phyloP scores from a whole-genome alignment of 371 early-diverging fungal species.

The Umbelopsis sp. region DNA sequence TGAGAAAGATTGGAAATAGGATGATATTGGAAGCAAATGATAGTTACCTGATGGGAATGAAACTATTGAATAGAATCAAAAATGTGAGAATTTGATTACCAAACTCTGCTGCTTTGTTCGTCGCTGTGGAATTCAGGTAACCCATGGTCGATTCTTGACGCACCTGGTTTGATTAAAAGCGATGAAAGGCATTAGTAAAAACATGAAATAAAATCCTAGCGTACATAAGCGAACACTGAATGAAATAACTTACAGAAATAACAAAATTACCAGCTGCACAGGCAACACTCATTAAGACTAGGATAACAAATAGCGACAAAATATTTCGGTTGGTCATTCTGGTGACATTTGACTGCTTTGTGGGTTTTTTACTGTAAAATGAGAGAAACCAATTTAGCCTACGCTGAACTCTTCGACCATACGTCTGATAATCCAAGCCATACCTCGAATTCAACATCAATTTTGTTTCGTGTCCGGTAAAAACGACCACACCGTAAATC shows the following conservation, averaged over 20 bases:
- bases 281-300: slow-evolving; percentile 81
- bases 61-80: slow-evolving; percentile 87
- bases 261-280: slow-evolving; percentile 79
- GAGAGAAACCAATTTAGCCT: neutral
- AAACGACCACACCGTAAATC: slow-evolving; percentile 83
- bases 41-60: slow-evolving; percentile 83
- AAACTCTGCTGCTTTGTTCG: slow-evolving; percentile 50
- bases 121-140: slow-evolving; percentile 33
- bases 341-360: slow-evolving; percentile 67
- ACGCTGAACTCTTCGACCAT: neutral
- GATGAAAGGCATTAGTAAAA: no score
- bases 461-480: slow-evolving; percentile 91
- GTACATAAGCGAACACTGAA: no score
- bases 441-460: slow-evolving; percentile 84
- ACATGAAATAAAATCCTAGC: no score
- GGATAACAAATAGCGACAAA: slow-evolving; percentile 85
- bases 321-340: slow-evolving; percentile 92
- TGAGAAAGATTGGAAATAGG: neutral
- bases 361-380: slow-evolving; percentile 44
- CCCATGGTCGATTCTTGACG: slow-evolving; percentile 26
- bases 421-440: neutral
- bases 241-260: slow-evolving; percentile 34
- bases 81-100: slow-evolving; percentile 82
- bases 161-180: slow-evolving; percentile 20
- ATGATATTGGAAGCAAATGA: neutral